A percentile compares a stretch with the other conserved stretches of the same genome.
These are phyloP conservation scores for Hortaea werneckii DNA, from an alignment of 2,329 filamentous ascomycete genomes.

Conservation along the genomic window DNA sequence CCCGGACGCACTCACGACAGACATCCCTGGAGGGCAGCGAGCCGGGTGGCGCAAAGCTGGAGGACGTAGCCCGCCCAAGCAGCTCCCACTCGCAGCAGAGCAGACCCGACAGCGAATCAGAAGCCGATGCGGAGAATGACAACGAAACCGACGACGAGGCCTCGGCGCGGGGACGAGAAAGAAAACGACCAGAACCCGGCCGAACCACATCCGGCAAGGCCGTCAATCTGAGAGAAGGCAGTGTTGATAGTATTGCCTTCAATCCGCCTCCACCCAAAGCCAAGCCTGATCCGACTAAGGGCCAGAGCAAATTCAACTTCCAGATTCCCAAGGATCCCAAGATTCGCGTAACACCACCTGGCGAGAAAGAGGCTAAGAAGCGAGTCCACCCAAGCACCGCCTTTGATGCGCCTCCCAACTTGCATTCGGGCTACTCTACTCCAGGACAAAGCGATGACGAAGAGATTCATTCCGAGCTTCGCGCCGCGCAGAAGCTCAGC, in stretches of 20 bases:
- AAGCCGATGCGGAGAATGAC: conserved; percentile 23
- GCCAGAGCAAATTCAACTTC: conserved; percentile 21
- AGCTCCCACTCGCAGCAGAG: conserved; percentile 8
- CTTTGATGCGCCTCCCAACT: conserved; percentile 57
- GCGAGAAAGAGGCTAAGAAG: conserved; percentile 35
- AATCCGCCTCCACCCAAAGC: conserved; percentile 1
- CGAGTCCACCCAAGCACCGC: conserved; percentile 65
- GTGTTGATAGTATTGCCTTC: conserved; percentile 19
- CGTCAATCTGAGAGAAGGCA: conserved; percentile 20
- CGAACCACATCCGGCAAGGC: conserved; percentile 24
- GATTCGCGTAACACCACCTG: conserved; percentile 16
- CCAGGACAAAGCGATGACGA: conserved; percentile 64
- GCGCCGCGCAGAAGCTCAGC: conserved; percentile 73
- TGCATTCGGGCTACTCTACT: conserved; percentile 42
- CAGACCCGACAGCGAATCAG: conserved; percentile 19
- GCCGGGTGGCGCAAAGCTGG: conserved; percentile 16
- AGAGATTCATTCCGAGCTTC: conserved; percentile 72
- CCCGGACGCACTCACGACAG: conserved; percentile 4
- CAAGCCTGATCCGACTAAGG: conserved; percentile 27
- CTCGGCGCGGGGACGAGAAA: conserved; percentile 19
- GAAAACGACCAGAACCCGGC: conserved; percentile 25
- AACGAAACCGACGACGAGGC: conserved; percentile 24
- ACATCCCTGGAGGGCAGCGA: conserved; percentile 9
- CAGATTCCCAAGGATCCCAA: conserved; percentile 14
- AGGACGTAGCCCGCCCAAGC: conserved; percentile 11